Evolutionary conservation across 2,329 filamentous ascomycete species (phyloP), one percentile per base, ranked within the genome.

Genomic region (Fusarium cicatricum): DNA sequence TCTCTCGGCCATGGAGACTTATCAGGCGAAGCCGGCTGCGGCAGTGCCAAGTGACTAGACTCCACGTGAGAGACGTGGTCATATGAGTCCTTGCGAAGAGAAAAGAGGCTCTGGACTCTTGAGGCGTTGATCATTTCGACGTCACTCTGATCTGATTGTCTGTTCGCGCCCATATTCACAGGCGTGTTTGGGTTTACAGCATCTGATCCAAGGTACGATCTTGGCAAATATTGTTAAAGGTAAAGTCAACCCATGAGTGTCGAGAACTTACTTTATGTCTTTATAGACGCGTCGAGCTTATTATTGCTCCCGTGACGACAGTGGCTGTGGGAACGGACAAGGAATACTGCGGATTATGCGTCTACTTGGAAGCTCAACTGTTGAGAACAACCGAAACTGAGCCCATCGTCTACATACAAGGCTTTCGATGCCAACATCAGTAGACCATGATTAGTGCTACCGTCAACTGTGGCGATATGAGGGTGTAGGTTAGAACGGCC

Each of bases 1-100:
- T 11, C 41, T 32, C 21, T 38, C 34, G 32, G 36, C 14, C 33
- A 38, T 36, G 7, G 21, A 21, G 23, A 10, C 23, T 10, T 26
- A 8, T 23, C 23, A 3, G 9, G 9, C 23, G 23, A 26, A 40
- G 33, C 51, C 39, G 34, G 28, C 36, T 41, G 42, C 44, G 34
- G 28, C 40, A 36, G 42, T 50, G 45, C 33, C 46, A 31, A 43
- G 17, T 45, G 53, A 21, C n/a, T 11, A 16, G 21, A 36, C 53
- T 41, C 44, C 48, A 53, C 43, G 60, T 55, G 60, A 44, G 26
- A 36, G 29, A 14, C 50, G 26, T 23, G n/a, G 21, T 42, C 26
- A 38, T n/a, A n/a, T 38, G 34, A 40, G 29, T 43, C 31, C 29
- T 55, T 19, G 15, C 14, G 17, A 29, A 38, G 21, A 23, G 19